phyloP scores from a whole-genome alignment of 768 basidiomycete genomes.

The Russula lepida region DNA sequence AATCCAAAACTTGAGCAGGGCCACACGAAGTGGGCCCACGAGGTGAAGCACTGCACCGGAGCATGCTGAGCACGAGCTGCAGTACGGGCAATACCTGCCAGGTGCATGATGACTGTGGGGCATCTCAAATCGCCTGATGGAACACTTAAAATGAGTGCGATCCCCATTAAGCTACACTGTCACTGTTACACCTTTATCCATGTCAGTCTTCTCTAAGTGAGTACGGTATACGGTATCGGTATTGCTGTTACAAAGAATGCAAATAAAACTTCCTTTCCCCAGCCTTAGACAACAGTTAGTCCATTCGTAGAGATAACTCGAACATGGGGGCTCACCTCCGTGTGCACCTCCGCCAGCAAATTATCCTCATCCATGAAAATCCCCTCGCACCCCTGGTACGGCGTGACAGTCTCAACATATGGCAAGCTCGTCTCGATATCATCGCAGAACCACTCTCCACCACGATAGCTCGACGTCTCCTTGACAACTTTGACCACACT shows the following conservation, averaged over 20 bases:
- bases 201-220: no score
- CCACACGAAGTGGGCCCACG: no score
- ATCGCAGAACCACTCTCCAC: neutral
- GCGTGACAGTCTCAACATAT: constrained; percentile 7
- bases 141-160: no score
- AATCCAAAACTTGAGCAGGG: no score
- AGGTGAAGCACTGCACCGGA: no score
- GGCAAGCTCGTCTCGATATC: neutral
- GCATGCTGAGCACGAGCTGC: no score
- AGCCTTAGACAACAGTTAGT: neutral
- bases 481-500: neutral
- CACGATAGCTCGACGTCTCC: neutral
- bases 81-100: no score
- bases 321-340: neutral
- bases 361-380: constrained; percentile 10
- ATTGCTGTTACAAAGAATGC: constrained; percentile 1
- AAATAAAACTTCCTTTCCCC: constrained; percentile 6
- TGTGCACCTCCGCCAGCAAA: constrained; percentile 4
- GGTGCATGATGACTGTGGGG: no score
- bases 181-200: no score
- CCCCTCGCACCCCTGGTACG: neutral
- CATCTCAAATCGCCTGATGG: no score
- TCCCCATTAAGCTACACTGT: no score
- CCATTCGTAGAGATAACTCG: neutral
- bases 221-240: neutral